These are phyloP conservation scores for Trichoderma sp. DNA, from an alignment of 2,329 filamentous ascomycete genomes.

Conservation along the genomic window DNA sequence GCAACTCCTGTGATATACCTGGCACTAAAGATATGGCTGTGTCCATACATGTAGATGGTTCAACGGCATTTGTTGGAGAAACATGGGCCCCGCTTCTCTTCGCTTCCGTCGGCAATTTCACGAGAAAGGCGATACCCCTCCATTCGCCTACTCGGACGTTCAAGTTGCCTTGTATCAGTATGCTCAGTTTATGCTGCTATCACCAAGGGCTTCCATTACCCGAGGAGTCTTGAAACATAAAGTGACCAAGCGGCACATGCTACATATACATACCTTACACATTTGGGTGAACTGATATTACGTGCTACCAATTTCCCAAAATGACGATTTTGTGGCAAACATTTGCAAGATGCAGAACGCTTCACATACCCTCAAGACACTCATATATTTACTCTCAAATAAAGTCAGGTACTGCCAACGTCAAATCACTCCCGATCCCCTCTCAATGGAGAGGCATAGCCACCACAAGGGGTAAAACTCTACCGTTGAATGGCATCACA, in stretches of 20 bases:
- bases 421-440: neutral
- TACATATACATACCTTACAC: neutral
- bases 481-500: slow-evolving; percentile 41
- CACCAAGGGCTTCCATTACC: neutral
- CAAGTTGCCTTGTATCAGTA: neutral
- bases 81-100: neutral
- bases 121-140: neutral
- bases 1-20: neutral
- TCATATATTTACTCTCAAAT: neutral
- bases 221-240: neutral
- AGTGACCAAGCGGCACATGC: neutral
- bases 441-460: neutral
- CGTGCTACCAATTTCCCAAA: neutral
- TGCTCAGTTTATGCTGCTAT: neutral
- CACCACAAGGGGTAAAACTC: neutral
- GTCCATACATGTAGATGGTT: neutral
- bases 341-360: neutral
- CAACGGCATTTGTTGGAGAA: neutral
- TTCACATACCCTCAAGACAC: neutral
- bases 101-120: neutral
- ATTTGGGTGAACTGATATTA: neutral
- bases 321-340: neutral
- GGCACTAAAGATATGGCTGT: neutral
- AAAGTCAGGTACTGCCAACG: too few relatives aligned
- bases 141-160: neutral